A percentile compares a stretch with the other conserved stretches of the same genome.
phyloP scores from a whole-genome alignment of 192 early-diverging fungal genomes.

The Oehlia diaphana region DNA sequence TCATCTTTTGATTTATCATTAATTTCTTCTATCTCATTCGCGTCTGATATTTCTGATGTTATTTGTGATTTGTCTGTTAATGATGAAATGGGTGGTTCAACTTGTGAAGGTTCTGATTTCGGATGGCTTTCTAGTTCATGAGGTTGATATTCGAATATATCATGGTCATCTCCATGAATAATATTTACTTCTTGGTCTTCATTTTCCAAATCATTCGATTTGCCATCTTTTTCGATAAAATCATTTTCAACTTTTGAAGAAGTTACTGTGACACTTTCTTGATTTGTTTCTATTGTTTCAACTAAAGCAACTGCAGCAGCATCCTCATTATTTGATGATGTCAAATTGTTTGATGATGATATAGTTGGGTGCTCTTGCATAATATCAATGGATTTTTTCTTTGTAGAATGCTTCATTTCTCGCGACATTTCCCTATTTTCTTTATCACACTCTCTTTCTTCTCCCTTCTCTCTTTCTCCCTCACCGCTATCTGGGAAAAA shows the following conservation, averaged over 20 bases:
- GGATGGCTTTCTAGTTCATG: neutral
- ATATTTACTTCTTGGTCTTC: slow-evolving; percentile 12
- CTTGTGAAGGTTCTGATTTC: neutral
- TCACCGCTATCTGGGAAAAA: neutral
- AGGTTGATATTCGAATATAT: slow-evolving; percentile 18
- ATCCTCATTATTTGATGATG: neutral
- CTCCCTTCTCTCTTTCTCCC: neutral
- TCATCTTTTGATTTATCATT: neutral
- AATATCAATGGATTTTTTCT: neutral
- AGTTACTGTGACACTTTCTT: neutral
- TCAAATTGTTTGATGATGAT: neutral
- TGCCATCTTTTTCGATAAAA: neutral
- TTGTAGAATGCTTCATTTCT: neutral
- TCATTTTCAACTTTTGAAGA: neutral
- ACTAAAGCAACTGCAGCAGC: neutral
- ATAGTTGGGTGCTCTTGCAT: neutral
- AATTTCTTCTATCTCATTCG: neutral
- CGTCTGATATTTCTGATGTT: neutral
- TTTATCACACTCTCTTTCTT: neutral
- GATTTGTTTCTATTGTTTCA: neutral
- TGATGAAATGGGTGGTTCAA: neutral
- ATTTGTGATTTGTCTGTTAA: neutral
- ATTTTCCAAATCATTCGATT: neutral
- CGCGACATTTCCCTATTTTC: neutral
- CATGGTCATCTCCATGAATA: neutral